These are phyloP conservation scores for Colletotrichum simmondsii DNA, from an alignment of 2,329 filamentous ascomycete species.

Conservation along the genomic window DNA sequence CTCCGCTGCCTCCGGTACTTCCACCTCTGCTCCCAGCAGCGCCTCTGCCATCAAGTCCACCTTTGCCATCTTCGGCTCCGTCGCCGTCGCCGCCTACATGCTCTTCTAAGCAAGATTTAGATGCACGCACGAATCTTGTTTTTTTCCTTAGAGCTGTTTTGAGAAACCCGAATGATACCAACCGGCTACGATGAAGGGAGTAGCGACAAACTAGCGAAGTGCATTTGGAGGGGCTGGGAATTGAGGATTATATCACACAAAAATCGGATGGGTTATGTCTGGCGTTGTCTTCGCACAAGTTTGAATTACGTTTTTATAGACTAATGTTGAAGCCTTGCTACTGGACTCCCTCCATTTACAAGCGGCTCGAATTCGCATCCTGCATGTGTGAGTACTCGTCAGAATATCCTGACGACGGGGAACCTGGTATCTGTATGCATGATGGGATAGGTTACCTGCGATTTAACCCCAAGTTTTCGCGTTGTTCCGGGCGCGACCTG, in stretches of 20 bases:
- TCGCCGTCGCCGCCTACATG: constrained; percentile 33
- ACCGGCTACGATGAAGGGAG: constrained; percentile 20
- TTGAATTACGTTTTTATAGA: constrained; percentile 23
- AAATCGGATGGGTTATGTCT: constrained; percentile 30
- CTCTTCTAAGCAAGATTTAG: constrained; percentile 26
- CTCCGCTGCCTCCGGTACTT: constrained; percentile 22
- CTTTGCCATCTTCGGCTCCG: constrained; percentile 32
- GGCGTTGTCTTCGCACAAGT: constrained; percentile 21
- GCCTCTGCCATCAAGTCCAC: constrained; percentile 30
- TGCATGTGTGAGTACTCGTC: not conserved
- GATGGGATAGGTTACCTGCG: not conserved
- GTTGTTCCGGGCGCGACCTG: not conserved
- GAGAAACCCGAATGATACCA: constrained; percentile 32
- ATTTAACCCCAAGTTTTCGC: constrained; percentile 1
- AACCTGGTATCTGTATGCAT: not conserved
- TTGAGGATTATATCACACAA: constrained; percentile 23
- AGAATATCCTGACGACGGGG: not conserved
- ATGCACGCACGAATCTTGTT: constrained; percentile 12
- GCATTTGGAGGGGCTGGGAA: constrained; percentile 3
- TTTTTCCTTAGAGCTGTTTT: constrained; percentile 16
- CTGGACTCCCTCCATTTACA: constrained; percentile 33
- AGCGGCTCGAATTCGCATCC: not conserved
- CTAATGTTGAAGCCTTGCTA: constrained; percentile 34
- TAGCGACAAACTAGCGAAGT: constrained; percentile 11
- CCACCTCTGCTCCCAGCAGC: constrained; percentile 24